Evolutionary conservation across 805 yeast species (phyloP), one percentile per base, ranked within the genome.

Genomic region (Starmerella vaccinii): DNA sequence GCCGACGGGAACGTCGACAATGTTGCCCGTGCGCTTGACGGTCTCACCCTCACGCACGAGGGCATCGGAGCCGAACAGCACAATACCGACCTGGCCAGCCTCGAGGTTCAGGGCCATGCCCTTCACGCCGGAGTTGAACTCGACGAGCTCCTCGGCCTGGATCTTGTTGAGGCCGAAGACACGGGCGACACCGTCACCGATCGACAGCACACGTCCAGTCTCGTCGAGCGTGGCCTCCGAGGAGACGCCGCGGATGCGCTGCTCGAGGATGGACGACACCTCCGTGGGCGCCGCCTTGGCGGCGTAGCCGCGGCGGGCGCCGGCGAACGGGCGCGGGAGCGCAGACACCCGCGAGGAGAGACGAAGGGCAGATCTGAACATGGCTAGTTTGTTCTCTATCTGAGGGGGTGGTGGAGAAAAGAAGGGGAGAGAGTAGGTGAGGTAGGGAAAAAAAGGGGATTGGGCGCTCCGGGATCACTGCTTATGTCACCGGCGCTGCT

Each of bases 151-250:
- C 79, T 92, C 98, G 71, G 98, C 98, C 81, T 90, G 97, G 75
- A 88, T 82, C 81, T 92, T 92, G 92, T 89, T 92, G 68, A 92
- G 79, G 77, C 99, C 99, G 77, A 85, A 92, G 69, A 92, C 95
- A 82, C 97, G 94, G 73, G 98, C 99, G 71, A 92, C 92, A 92
- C 99, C 99, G 76, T 92, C 99, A 84, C 98, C 98, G 70, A 92
- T 96, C 63, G 97, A 84, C 71, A 92, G 80, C 69, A 92, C 98
- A 77, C 95, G 87, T 74, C 99, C 99, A 71, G 98, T 94, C 78
- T 92, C 98, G 75, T 92, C 87, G 69, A 92, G 82, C 83, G 86
- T 81, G 66, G 96, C 86, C 75, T 90, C 97, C 68, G 87, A 92
- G 60, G 95, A 81, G 66, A 90, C 94, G 76, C 98, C 98, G 79